Base-by-base conservation (phyloP, 306 rosid genomes). In the Spatholobus suberectus region DNA sequence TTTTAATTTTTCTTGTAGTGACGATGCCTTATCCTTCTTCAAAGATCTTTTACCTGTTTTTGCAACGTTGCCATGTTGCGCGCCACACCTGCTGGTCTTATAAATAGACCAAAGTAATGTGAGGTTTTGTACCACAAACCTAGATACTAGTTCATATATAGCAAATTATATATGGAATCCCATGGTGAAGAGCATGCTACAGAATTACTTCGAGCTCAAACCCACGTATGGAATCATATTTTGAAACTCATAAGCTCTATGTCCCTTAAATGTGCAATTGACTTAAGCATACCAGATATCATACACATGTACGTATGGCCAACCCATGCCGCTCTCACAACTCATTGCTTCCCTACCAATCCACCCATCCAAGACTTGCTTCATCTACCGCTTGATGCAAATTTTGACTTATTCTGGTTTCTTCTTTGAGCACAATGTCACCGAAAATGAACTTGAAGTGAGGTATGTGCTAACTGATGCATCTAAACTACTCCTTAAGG, bases 241-340 rank as follows among this genome's bases (percentile, higher is more conserved):
- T 32, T 85, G 1, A 84, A 46, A 34, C 71, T 35, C 52, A 85
- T 86, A 55, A 20, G 54, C 81, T 3, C 66, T 82, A 51, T 51
- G 85, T 75, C 77, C 61, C 72, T 82, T 3, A 82, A 75, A 44
- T 67, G 81, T 3, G 81, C 81, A 15, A 32, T 82, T 12, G 81
- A 82, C 1, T 58, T 83, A 1, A 5, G 49, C 72, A 76, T 83
- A 4, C 78, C 73, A 20, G 82, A 84, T 12, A 21, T 81, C 52
- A 84, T 84, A 75, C 78, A 86, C 79, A 82, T 51, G 47, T n/a
- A n/a, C n/a, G n/a, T 74, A 86, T 62, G 91, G 86, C 81, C 40
- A 82, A 66, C 86, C 91, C 72, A 80, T 90, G 75, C 72, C 86
- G 12, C 88, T 88, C 27, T 66, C 89, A 3, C 6, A 27, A 17